Evolutionary conservation across 2,329 filamentous ascomycete species (phyloP).

Genomic region (Didymella exigua): DNA sequence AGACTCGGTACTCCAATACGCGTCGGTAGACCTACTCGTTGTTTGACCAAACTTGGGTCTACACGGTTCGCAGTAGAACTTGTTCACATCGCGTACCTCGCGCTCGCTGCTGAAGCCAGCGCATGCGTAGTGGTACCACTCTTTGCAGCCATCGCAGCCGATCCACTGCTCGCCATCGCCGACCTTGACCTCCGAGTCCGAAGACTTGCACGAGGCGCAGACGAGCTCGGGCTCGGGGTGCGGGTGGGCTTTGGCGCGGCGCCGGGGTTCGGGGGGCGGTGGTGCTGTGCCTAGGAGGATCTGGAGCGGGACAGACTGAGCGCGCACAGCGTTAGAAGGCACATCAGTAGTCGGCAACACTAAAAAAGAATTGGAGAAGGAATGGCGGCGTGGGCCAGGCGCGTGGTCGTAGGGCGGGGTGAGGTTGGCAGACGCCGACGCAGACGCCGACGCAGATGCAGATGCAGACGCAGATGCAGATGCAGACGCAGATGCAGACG

Average conservation of each 20-base stretch:
- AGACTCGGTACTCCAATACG: slow-evolving; percentile 33
- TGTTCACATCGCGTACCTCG: slow-evolving; percentile 69
- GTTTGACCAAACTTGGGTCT: slow-evolving; percentile 66
- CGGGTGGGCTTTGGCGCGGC: slow-evolving; percentile 18
- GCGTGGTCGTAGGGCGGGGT: slow-evolving; percentile 17
- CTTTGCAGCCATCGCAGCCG: slow-evolving; percentile 70
- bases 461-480: too few species aligned
- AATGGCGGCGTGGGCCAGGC: slow-evolving; percentile 31
- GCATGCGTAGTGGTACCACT: slow-evolving; percentile 71
- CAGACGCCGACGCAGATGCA: too few species aligned
- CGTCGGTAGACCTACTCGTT: slow-evolving; percentile 55
- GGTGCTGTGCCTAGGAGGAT: slow-evolving; percentile 20
- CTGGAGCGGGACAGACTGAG: slow-evolving; percentile 43
- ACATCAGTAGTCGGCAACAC: slow-evolving; percentile 10
- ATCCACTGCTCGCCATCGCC: slow-evolving; percentile 68
- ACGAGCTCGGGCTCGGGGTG: slow-evolving; percentile 50
- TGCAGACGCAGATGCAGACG: too few species aligned
- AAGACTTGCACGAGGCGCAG: slow-evolving; percentile 63
- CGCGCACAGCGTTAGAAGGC: slow-evolving; percentile 22
- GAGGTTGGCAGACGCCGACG: slow-evolving; percentile 6
- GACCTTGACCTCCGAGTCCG: slow-evolving; percentile 58
- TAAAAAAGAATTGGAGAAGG: slow-evolving; percentile 30
- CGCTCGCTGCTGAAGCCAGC: slow-evolving; percentile 68
- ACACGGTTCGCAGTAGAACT: slow-evolving; percentile 68
- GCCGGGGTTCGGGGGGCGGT: slow-evolving; percentile 13